Percentiles rank a stretch among this genome's conserved stretches.
These are phyloP conservation scores for Yarrowia sp. DNA, from an alignment of 805 yeast species.

Conservation along the genomic window DNA sequence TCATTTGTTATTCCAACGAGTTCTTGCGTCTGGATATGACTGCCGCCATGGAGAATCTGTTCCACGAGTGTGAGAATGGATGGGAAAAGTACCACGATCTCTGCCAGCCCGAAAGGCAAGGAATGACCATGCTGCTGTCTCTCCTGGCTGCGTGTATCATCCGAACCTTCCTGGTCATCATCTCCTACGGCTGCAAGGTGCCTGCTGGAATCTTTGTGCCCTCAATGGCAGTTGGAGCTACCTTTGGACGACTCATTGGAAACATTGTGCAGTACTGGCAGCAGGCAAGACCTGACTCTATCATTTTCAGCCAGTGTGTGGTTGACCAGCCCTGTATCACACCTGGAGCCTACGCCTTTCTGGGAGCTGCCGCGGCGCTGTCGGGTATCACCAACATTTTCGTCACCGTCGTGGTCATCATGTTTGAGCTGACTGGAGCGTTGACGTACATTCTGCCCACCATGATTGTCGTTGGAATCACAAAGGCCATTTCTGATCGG, in stretches of 20 bases:
- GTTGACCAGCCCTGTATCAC: slow-evolving; percentile 67
- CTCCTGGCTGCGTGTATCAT: slow-evolving; percentile 73
- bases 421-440: slow-evolving; percentile 96
- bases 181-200: slow-evolving; percentile 78
- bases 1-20: slow-evolving; percentile 81
- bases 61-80: slow-evolving; percentile 75
- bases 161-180: slow-evolving; percentile 72
- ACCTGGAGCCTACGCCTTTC: slow-evolving; percentile 93
- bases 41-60: slow-evolving; percentile 86
- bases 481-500: slow-evolving; percentile 76
- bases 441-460: slow-evolving; percentile 89
- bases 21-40: slow-evolving; percentile 91
- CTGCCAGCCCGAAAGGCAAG: slow-evolving; percentile 46
- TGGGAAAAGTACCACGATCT: slow-evolving; percentile 52
- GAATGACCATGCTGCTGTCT: slow-evolving; percentile 55
- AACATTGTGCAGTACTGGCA: slow-evolving; percentile 64
- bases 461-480: slow-evolving; percentile 92
- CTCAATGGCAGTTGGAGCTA: slow-evolving; percentile 95
- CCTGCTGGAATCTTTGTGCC: slow-evolving; percentile 99
- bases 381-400: slow-evolving; percentile 95
- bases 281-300: slow-evolving; percentile 52
- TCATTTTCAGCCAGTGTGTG: slow-evolving; percentile 53
- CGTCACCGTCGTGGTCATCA: slow-evolving; percentile 89
- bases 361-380: slow-evolving; percentile 95
- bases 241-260: slow-evolving; percentile 90